phyloP scores from a whole-genome alignment of 768 basidiomycete genomes.

The Lactifluus rugatus region DNA sequence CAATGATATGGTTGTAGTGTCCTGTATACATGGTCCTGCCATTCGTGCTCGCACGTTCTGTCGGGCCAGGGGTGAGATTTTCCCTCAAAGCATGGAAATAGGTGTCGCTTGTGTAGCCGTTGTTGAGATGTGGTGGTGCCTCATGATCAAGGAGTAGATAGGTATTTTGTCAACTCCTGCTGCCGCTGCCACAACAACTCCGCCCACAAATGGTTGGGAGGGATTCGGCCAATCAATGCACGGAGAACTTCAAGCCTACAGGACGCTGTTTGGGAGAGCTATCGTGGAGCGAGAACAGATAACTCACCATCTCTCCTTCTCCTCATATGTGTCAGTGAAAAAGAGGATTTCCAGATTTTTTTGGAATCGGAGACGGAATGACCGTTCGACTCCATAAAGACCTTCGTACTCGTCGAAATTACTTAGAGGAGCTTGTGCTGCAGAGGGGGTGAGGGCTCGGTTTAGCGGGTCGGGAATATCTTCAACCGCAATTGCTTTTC shows the following conservation, averaged over 20 bases:
- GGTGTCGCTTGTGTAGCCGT: slow-evolving; percentile 12
- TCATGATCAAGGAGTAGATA: not conserved
- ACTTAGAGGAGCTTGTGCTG: slow-evolving; percentile 29
- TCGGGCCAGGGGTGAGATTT: not conserved
- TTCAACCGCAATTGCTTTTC: slow-evolving; percentile 67
- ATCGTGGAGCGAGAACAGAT: not conserved
- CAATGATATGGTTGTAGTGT: slow-evolving; percentile 11
- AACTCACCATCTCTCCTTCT: slow-evolving; percentile 77
- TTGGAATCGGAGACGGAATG: slow-evolving; percentile 77
- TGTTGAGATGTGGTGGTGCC: not conserved
- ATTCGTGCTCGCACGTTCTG: slow-evolving; percentile 10
- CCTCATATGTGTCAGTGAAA: slow-evolving; percentile 84
- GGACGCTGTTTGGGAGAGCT: not conserved
- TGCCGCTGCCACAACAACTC: slow-evolving; percentile 84
- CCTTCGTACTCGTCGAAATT: slow-evolving; percentile 51
- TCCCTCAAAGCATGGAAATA: slow-evolving; percentile 1
- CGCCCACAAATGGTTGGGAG: slow-evolving; percentile 88
- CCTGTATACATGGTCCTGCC: slow-evolving; percentile 12
- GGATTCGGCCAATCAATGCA: slow-evolving; percentile 81
- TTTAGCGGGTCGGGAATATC: slow-evolving; percentile 60
- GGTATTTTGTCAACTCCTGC: slow-evolving; percentile 31
- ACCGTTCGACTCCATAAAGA: slow-evolving; percentile 64
- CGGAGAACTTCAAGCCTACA: slow-evolving; percentile 76
- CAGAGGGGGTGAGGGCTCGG: slow-evolving; percentile 37
- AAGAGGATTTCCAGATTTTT: slow-evolving; percentile 74